Evolutionary conservation across 2,329 filamentous ascomycete species (phyloP).

Genomic region (Trichoderma sp.): DNA sequence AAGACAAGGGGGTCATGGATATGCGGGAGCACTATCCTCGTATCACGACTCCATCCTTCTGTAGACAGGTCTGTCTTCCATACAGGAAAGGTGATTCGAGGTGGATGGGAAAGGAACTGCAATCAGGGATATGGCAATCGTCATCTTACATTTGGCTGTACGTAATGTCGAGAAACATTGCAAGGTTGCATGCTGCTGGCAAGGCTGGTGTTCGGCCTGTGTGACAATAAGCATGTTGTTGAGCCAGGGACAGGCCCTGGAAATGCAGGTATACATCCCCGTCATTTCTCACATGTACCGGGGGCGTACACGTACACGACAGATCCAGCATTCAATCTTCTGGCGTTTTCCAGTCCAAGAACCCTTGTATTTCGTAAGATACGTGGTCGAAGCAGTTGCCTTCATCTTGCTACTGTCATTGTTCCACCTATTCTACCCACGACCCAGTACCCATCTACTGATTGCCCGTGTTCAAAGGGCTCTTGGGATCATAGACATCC

Average conservation of each 20-base stretch:
- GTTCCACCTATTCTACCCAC: background rate
- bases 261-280: background rate
- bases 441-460: slow-evolving; percentile 32
- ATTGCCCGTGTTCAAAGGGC: slow-evolving; percentile 62
- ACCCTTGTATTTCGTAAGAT: too few species aligned
- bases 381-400: background rate
- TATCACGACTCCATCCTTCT: background rate
- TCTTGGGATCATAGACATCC: slow-evolving; percentile 60
- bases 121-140: background rate
- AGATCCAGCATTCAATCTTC: background rate
- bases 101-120: too few species aligned
- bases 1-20: slow-evolving; percentile 6
- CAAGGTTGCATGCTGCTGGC: too few species aligned
- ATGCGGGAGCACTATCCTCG: background rate
- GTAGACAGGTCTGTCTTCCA: background rate
- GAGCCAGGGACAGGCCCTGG: background rate
- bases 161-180: too few species aligned
- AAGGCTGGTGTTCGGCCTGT: background rate
- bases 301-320: background rate
- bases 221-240: background rate
- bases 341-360: background rate
- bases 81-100: too few species aligned
- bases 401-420: background rate
- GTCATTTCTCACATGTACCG: background rate
- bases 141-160: background rate